These are phyloP conservation scores for Poa annua DNA, from an alignment of 176 grass and related monocot genomes.

Conservation along the genomic window DNA sequence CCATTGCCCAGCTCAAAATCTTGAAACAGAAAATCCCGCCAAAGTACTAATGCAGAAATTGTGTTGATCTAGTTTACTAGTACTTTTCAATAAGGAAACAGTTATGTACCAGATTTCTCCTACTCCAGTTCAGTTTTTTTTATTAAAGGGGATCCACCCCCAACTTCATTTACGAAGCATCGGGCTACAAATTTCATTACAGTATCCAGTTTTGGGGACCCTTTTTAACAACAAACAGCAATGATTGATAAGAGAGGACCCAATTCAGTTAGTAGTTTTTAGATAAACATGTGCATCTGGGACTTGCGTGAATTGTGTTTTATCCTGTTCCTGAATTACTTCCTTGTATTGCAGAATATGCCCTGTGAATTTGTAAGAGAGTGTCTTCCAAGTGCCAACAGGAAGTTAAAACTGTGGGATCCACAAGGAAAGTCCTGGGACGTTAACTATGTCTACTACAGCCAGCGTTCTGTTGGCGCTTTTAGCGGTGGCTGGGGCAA, in stretches of 20 bases:
- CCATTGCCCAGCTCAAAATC: not conserved
- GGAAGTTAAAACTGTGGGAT: slow-evolving; percentile 76
- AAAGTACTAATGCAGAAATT: slow-evolving; percentile 16
- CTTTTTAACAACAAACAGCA: no score
- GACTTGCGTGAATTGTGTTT: not conserved
- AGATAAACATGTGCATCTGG: not conserved
- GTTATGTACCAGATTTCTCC: not conserved
- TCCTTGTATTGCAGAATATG: slow-evolving; percentile 60
- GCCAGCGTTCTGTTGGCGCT: slow-evolving; percentile 36
- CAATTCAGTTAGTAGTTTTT: not conserved
- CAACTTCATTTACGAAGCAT: no score
- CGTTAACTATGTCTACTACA: slow-evolving; percentile 63
- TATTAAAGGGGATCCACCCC: no score
- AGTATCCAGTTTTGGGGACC: no score
- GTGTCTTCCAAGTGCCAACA: slow-evolving; percentile 52
- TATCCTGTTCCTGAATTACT: slow-evolving; percentile 17
- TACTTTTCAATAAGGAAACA: not conserved
- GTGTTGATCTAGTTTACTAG: not conserved
- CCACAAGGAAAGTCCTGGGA: slow-evolving; percentile 68
- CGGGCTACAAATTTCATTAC: no score
- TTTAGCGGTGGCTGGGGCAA: slow-evolving; percentile 84
- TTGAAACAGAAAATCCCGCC: not conserved
- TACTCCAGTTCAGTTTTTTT: not conserved
- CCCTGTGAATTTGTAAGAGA: slow-evolving; percentile 54
- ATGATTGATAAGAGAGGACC: no score